These are phyloP conservation scores for Paecilomyces sp. DNA, from an alignment of 2,329 filamentous ascomycete species.

Conservation along the genomic window DNA sequence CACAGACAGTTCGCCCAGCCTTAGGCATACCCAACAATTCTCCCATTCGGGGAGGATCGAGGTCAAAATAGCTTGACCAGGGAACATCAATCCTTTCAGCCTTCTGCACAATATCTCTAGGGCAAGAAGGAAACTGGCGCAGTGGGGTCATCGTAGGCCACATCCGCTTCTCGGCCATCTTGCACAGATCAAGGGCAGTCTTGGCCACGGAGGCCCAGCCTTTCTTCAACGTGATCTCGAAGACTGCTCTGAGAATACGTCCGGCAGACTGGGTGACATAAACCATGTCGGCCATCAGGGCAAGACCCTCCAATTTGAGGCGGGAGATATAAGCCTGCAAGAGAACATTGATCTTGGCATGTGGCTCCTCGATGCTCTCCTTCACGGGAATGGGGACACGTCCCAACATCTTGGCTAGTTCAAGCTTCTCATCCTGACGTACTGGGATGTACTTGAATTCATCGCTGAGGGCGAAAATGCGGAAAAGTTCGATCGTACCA, in stretches of 20 bases:
- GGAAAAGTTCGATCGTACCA: slow-evolving; percentile 90
- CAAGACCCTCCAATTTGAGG: slow-evolving; percentile 85
- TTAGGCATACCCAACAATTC: slow-evolving; percentile 87
- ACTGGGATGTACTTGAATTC: slow-evolving; percentile 99
- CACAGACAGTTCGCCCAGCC: slow-evolving; percentile 77
- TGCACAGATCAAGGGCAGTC: slow-evolving; percentile 87
- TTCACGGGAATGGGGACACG: slow-evolving; percentile 94
- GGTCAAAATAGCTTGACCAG: slow-evolving; percentile 90
- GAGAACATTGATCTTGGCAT: slow-evolving; percentile 96
- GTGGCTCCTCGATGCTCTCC: slow-evolving; percentile 92
- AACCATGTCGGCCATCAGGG: slow-evolving; percentile 96
- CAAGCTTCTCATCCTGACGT: slow-evolving; percentile 93
- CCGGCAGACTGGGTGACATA: slow-evolving; percentile 98
- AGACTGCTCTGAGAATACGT: slow-evolving; percentile 88
- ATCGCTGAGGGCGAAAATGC: slow-evolving; percentile 89
- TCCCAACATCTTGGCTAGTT: slow-evolving; percentile 82
- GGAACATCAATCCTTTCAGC: slow-evolving; percentile 90
- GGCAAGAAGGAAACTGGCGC: slow-evolving; percentile 77
- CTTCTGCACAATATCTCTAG: slow-evolving; percentile 81
- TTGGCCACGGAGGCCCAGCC: slow-evolving; percentile 92
- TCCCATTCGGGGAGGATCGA: slow-evolving; percentile 93
- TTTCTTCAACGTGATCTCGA: slow-evolving; percentile 95
- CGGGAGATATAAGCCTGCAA: slow-evolving; percentile 95
- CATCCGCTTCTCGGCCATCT: slow-evolving; percentile 99
- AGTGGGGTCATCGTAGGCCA: slow-evolving; percentile 98